Evolutionary conservation across 2,329 filamentous ascomycete species (phyloP), one percentile per base, ranked within the genome.

Genomic region (Alternaria ventricosa): DNA sequence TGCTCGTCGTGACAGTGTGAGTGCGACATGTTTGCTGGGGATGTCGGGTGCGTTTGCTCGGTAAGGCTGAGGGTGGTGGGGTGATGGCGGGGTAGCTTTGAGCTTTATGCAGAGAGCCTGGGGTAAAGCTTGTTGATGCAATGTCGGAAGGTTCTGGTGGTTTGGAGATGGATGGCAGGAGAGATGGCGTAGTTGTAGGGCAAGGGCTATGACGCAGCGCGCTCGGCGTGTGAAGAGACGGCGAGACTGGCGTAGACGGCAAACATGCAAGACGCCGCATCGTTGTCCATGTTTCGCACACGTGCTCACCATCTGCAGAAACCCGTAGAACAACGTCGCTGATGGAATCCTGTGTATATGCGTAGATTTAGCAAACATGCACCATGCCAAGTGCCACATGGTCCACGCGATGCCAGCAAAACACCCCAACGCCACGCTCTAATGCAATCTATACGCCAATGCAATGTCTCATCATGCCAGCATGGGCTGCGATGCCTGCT

Each of bases 401-500:
- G 12, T 54, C 30, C 20, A 57, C 20, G 54, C 55, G 41, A 57
- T 56, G 51, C 60, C 36, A 60, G 59, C 41, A 28, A 64, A 68
- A 61, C 33, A 60, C 71, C 69, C 65, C 67, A 75, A 78, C 76
- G 73, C 78, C 78, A 64, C 71, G 76, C 76, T 78, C 67, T 68
- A 74, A 76, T 76, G 75, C 71, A 71, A 51, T 65, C 54, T 65
- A 58, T 49, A 22, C 22, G 55, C 49, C 53, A 43, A 60, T 59
- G 25, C 22, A 55, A 61, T 58, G 56, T 61, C 68, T 45, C 15
- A 28, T 69, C 51, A 79, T 67, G 79, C 80, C 64, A 79, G 60
- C 74, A 81, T 77, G 30, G 79, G 78, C 64, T 81, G 74, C 59
- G 73, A 69, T 36, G 65, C 68, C 67, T 78, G 71, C 63, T 76